Conservation (phyloP, 768 basidiomycete genomes). For the Suillus americanus region DNA sequence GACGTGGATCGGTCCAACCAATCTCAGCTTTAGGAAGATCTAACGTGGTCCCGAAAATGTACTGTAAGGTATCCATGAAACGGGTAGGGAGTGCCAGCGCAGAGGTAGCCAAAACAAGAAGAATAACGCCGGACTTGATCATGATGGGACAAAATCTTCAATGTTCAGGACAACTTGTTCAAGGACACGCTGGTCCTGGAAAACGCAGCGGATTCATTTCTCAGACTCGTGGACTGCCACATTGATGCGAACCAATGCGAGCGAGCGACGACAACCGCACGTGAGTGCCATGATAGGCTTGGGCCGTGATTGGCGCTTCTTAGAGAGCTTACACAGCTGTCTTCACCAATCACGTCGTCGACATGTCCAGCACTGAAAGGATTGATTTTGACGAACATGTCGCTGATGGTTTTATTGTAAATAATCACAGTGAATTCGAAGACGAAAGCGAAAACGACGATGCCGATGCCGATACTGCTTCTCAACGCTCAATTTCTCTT, state of each 20-base stretch:
- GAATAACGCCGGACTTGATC: neutral
- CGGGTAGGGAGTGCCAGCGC: neutral
- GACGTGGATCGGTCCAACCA: conserved; percentile 68
- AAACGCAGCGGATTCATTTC: neutral
- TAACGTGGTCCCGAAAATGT: neutral
- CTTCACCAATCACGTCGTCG: neutral
- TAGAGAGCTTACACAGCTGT: neutral
- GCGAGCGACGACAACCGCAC: neutral
- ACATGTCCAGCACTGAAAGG: conserved; percentile 1
- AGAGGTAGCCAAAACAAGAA: neutral
- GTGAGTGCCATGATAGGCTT: neutral
- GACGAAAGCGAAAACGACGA: conserved; percentile 31
- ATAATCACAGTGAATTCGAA: conserved; percentile 8
- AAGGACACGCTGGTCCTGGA: neutral
- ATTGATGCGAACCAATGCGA: neutral
- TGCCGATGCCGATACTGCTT: conserved; percentile 73
- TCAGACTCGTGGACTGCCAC: neutral
- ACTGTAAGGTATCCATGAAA: conserved; percentile 1
- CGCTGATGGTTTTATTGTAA: conserved; percentile 1
- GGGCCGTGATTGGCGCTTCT: neutral
- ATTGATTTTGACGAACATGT: neutral
- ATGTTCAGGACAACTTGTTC: neutral
- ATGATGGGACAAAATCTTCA: neutral
- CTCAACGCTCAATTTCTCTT: conserved; percentile 74
- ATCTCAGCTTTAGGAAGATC: conserved; percentile 22